Evolutionary conservation across 2,329 filamentous ascomycete species (phyloP).

Genomic region (Thelonectria blattea): DNA sequence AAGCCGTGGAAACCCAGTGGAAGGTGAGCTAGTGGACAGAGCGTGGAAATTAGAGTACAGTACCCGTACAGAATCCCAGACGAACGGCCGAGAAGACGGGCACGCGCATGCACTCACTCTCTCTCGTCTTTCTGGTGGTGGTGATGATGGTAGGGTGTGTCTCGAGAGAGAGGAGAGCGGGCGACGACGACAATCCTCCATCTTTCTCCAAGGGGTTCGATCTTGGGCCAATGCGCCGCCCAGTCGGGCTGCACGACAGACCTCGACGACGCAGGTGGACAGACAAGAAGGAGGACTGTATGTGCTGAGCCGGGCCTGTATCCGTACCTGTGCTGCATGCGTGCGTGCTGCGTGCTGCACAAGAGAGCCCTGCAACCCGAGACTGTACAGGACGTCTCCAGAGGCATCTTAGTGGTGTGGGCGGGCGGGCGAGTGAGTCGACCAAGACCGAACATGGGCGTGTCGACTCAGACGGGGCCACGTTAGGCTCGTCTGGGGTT

Average conservation of each 20-base stretch:
- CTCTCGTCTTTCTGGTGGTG: too few species aligned
- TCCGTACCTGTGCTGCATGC: too few species aligned
- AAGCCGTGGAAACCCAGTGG: neutral
- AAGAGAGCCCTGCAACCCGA: too few species aligned
- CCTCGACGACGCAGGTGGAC: neutral
- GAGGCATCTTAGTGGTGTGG: constrained; percentile 24
- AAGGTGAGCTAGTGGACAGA: constrained; percentile 17
- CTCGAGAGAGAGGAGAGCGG: neutral
- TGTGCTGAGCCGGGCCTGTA: too few species aligned
- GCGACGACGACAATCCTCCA: constrained; percentile 26
- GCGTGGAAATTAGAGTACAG: constrained; percentile 25
- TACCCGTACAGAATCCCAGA: constrained; percentile 24
- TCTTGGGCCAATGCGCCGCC: constrained; percentile 37
- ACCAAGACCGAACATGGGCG: constrained; percentile 32
- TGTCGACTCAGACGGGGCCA: constrained; percentile 39
- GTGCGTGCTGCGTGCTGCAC: too few species aligned
- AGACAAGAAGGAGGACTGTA: too few species aligned
- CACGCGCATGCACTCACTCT: neutral
- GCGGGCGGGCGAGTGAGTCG: constrained; percentile 39
- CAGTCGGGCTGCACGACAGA: constrained; percentile 39
- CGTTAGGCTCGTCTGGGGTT: constrained; percentile 41
- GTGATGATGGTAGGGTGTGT: neutral
- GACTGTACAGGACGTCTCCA: too few species aligned
- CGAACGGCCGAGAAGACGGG: constrained; percentile 33
- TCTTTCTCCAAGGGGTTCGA: constrained; percentile 38